phyloP scores from a whole-genome alignment of 1,284 basidiomycete genomes.

The Mycena sp. region DNA sequence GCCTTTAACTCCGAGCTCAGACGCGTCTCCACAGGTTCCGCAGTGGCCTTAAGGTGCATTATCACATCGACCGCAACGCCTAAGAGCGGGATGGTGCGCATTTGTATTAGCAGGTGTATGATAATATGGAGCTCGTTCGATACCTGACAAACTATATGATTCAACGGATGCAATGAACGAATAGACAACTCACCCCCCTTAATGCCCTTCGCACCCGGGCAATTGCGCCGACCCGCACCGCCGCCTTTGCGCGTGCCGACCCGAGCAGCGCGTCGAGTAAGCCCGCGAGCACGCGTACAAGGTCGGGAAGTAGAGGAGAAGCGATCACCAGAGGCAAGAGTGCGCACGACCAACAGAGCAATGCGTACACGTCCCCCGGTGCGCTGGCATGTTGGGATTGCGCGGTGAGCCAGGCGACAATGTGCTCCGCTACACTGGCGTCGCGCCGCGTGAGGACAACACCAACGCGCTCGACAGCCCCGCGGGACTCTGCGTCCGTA shows the following conservation, averaged over 20 bases:
- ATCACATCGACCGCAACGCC: slow-evolving; percentile 71
- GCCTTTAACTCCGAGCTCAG: slow-evolving; percentile 58
- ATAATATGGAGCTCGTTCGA: slow-evolving; percentile 54
- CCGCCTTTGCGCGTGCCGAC: slow-evolving; percentile 60
- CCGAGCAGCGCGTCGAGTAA: slow-evolving; percentile 69
- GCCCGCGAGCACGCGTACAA: slow-evolving; percentile 62
- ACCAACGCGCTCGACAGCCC: slow-evolving; percentile 74
- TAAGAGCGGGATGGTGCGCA: slow-evolving; percentile 55
- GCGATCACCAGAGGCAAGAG: slow-evolving; percentile 41
- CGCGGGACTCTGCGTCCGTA: slow-evolving; percentile 74
- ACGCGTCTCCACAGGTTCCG: slow-evolving; percentile 51
- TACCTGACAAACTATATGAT: slow-evolving; percentile 60
- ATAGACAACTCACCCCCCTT: slow-evolving; percentile 57
- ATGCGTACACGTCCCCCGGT: slow-evolving; percentile 71
- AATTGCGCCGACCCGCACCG: slow-evolving; percentile 68
- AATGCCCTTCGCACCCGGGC: slow-evolving; percentile 71
- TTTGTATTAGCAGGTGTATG: slow-evolving; percentile 53
- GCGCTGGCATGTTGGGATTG: slow-evolving; percentile 71
- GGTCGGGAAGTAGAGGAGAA: slow-evolving; percentile 33
- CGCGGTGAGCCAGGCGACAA: slow-evolving; percentile 76
- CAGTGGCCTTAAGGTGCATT: slow-evolving; percentile 63
- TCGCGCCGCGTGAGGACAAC: slow-evolving; percentile 70
- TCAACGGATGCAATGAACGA: slow-evolving; percentile 44
- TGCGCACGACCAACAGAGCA: slow-evolving; percentile 79
- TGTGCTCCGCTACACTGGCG: slow-evolving; percentile 64